Evolutionary conservation across 345 rosid species (phyloP).

Genomic region (Syzygium jambos): DNA sequence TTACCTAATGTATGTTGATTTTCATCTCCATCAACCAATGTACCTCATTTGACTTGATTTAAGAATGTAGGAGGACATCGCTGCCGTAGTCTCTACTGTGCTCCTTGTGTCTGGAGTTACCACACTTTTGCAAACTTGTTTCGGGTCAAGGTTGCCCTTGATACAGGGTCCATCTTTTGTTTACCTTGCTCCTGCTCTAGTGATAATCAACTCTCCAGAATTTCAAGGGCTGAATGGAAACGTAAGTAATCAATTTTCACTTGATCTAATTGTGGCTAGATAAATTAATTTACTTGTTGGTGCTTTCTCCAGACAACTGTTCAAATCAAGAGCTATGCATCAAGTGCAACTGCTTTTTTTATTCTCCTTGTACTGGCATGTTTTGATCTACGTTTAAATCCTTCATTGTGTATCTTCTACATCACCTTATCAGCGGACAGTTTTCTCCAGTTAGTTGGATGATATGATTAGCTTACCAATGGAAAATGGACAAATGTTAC

Average conservation of each 20-base stretch:
- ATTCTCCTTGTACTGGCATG: not conserved
- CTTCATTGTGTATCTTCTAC: not conserved
- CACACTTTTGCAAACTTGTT: slow-evolving; percentile 73
- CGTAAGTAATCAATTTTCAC: slow-evolving; percentile 24
- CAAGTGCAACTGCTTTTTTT: not conserved
- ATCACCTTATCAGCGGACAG: not conserved
- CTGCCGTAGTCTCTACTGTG: slow-evolving; percentile 80
- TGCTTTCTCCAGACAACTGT: not conserved
- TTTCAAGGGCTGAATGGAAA: slow-evolving; percentile 87
- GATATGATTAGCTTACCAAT: not conserved
- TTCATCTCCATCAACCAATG: not conserved
- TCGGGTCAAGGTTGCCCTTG: slow-evolving; percentile 93
- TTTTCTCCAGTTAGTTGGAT: not conserved
- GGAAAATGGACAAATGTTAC: not conserved
- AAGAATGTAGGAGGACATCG: slow-evolving; percentile 77
- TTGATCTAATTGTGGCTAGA: not conserved
- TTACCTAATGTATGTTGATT: not conserved
- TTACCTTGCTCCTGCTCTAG: slow-evolving; percentile 85
- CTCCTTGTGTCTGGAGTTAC: slow-evolving; percentile 86
- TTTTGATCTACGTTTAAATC: not conserved
- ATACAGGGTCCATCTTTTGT: slow-evolving; percentile 95
- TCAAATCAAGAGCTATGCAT: not conserved
- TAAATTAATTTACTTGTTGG: not conserved
- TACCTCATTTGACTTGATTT: slow-evolving; percentile 27
- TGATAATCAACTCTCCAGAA: slow-evolving; percentile 80